Conservation (phyloP, 208 protist species). For the Crithidia expoeki region DNA sequence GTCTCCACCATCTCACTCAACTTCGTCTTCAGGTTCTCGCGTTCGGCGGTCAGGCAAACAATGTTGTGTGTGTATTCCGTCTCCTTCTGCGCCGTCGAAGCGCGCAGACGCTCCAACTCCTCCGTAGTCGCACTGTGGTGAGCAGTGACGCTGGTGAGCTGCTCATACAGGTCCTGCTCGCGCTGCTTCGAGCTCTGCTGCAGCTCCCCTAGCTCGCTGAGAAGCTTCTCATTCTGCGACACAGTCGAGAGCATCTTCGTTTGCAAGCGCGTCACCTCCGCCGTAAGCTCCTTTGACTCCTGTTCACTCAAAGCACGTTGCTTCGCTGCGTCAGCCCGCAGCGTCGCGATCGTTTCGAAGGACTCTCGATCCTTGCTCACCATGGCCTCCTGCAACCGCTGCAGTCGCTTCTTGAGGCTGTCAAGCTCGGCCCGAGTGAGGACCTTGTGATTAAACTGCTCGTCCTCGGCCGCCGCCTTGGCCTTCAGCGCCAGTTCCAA, state of each 20-base stretch:
- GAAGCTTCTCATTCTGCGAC: constrained; percentile 28
- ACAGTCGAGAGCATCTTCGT: constrained; percentile 28
- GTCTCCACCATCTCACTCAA: constrained; percentile 55
- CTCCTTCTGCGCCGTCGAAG: constrained; percentile 56
- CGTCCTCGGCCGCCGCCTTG: constrained; percentile 50
- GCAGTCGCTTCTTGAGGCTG: constrained; percentile 70
- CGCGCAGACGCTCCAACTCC: constrained; percentile 54
- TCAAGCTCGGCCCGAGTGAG: constrained; percentile 76
- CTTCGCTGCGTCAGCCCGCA: constrained; percentile 61
- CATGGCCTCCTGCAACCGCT: constrained; percentile 75
- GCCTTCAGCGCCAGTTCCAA: constrained; percentile 53
- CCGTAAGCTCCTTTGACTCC: constrained; percentile 30
- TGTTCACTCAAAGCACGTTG: constrained; percentile 43
- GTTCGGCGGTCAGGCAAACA: constrained; percentile 80
- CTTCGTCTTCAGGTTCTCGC: constrained; percentile 66
- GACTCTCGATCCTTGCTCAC: constrained; percentile 78
- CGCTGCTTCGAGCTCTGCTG: constrained; percentile 31
- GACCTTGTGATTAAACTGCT: constrained; percentile 71
- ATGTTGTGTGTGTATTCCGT: constrained; percentile 75
- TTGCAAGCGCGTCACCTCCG: constrained; percentile 32
- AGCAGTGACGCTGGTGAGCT: constrained; percentile 82
- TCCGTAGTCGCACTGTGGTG: constrained; percentile 59
- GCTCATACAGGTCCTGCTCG: constrained; percentile 70
- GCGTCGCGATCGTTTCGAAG: constrained; percentile 73
- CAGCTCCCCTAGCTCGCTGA: constrained; percentile 36